Evolutionary conservation across 345 rosid genomes (phyloP).

Genomic region (Euphorbia tirucalli): DNA sequence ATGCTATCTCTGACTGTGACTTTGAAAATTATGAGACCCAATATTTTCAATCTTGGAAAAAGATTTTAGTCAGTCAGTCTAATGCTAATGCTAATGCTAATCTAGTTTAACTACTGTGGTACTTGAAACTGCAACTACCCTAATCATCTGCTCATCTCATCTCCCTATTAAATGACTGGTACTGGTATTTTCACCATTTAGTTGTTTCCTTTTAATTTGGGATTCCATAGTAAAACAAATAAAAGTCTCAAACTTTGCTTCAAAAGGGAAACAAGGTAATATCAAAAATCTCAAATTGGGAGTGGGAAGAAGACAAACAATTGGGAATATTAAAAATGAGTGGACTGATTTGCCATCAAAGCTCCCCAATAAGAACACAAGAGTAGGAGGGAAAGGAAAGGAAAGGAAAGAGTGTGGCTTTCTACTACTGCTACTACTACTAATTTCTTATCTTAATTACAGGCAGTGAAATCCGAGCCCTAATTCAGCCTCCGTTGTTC

Average conservation of each 20-base stretch:
- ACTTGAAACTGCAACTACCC: no score
- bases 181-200: no score
- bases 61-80: conserved; percentile 17
- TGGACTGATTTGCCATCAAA: conserved; percentile 20
- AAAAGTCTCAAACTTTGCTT: no score
- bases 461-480: conserved; percentile 17
- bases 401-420: conserved; percentile 2
- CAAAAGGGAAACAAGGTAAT: neutral
- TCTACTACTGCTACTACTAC: no score
- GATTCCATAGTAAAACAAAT: no score
- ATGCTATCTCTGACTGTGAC: conserved; percentile 24
- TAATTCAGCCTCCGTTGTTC: conserved; percentile 1
- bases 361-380: neutral
- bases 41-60: conserved; percentile 13
- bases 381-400: no score
- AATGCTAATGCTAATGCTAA: no score
- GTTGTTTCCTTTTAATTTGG: no score
- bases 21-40: conserved; percentile 16
- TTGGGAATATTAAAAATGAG: conserved; percentile 23
- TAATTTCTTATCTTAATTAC: neutral
- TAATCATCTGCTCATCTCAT: no score
- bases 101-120: no score
- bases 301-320: conserved; percentile 11
- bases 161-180: no score
- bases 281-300: neutral